phyloP scores from a whole-genome alignment of 176 grass and related monocot species.

The Oryza punctata region DNA sequence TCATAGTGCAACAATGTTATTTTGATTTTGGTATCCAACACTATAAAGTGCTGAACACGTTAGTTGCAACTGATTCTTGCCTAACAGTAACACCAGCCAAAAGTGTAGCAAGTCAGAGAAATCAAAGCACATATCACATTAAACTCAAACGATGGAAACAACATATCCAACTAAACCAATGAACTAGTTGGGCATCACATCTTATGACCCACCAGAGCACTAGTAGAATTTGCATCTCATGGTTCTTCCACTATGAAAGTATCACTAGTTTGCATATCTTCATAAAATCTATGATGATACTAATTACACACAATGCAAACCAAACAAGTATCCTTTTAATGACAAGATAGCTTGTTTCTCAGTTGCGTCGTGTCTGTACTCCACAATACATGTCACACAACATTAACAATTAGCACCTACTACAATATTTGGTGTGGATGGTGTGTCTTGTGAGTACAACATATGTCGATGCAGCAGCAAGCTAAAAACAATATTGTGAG shows the following conservation, averaged over 20 bases:
- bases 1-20: not conserved
- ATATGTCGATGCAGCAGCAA: not conserved
- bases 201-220: constrained; percentile 25
- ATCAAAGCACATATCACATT: not conserved
- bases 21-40: constrained; percentile 7
- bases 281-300: not conserved
- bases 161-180: not conserved
- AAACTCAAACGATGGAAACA: constrained; percentile 16
- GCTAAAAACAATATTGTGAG: not conserved
- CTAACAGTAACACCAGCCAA: not conserved
- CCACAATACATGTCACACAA: not conserved
- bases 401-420: constrained; percentile 22
- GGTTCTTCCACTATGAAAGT: constrained; percentile 33
- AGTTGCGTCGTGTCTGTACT: not conserved
- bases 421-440: not conserved
- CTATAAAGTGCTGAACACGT: not conserved
- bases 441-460: not conserved
- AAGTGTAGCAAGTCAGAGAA: not conserved
- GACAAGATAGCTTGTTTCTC: not conserved
- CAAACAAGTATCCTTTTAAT: constrained; percentile 3
- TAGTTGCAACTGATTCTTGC: not conserved
- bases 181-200: constrained; percentile 25
- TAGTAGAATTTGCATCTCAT: constrained; percentile 30
- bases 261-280: constrained; percentile 13
- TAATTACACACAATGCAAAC: not conserved